Evolutionary conservation across 2,329 filamentous ascomycete genomes (phyloP).

Genomic region (Aphanocladium album): DNA sequence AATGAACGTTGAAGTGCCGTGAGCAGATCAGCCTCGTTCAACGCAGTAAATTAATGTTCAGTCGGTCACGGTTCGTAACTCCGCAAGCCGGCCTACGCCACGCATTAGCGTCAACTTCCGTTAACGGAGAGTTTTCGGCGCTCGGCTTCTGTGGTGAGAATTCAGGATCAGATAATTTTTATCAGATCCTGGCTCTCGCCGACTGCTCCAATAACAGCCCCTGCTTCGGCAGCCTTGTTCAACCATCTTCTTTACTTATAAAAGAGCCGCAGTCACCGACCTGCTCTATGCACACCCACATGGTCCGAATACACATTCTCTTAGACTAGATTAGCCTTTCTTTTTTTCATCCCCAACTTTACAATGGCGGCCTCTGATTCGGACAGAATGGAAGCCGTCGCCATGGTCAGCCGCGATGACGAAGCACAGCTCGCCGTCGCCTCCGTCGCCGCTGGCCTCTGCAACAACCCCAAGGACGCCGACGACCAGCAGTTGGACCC

Average conservation of each 20-base stretch:
- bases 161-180: not conserved
- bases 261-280: not conserved
- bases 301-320: not conserved
- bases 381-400: not conserved
- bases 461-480: not conserved
- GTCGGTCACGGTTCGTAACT: not conserved
- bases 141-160: not conserved
- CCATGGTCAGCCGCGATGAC: not conserved
- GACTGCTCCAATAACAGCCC: not conserved
- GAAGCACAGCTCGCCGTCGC: not conserved
- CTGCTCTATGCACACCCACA: not conserved
- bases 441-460: not conserved
- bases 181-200: not conserved
- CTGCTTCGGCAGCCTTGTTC: not conserved
- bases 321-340: too few species aligned
- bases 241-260: not conserved
- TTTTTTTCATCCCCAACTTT: too few species aligned
- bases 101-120: not conserved
- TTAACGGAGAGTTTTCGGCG: not conserved
- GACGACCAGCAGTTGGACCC: constrained; percentile 14
- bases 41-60: too few species aligned
- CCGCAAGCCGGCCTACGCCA: not conserved
- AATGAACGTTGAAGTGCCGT: too few species aligned
- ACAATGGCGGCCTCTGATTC: not conserved
- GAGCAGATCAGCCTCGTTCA: too few species aligned